Evolutionary conservation across 129 eudicot species (phyloP).

Genomic region (carrot (Daucus carota)): DH1_v3.0 NC_030382.2:57349001-57349500

Average conservation of each 20-base stretch:
- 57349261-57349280: conserved; percentile 72
- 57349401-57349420: conserved; percentile 64
- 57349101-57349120: too few relatives aligned
- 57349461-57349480: conserved; percentile 33
- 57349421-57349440: conserved; percentile 44
- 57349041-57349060: too few relatives aligned
- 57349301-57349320: conserved; percentile 61
- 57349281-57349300: conserved; percentile 48
- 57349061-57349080: too few relatives aligned
- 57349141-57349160: conserved; percentile 19
- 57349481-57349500: conserved; percentile 37
- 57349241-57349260: conserved; percentile 51
- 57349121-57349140: too few relatives aligned
- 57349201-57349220: conserved; percentile 22
- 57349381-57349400: conserved; percentile 60
- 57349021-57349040: too few relatives aligned
- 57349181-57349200: conserved; percentile 55
- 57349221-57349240: conserved; percentile 43
- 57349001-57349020: too few relatives aligned
- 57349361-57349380: too few relatives aligned
- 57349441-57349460: conserved; percentile 46
- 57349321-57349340: conserved; percentile 88
- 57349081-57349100: too few relatives aligned
- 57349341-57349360: conserved; percentile 35
- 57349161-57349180: conserved; percentile 48